Evolutionary conservation across 2,329 filamentous ascomycete genomes (phyloP).

Genomic region (Botryotinia convoluta): DNA sequence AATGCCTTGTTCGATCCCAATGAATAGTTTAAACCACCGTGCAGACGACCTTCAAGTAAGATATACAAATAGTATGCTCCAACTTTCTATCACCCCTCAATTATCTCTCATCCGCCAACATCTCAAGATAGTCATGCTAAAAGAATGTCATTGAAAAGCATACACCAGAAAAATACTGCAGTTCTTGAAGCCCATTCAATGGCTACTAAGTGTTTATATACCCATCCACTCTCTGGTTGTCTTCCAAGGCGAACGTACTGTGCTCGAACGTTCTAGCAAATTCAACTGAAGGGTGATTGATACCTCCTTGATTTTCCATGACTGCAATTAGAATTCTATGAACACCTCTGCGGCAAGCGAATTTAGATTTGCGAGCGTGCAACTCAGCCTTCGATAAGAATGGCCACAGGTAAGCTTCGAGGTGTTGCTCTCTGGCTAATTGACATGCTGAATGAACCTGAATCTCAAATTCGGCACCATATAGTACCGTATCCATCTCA

Average conservation of each 20-base stretch:
- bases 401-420: neutral
- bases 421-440: no score
- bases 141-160: neutral
- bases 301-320: neutral
- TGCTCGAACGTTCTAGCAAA: rapidly evolving
- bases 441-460: neutral
- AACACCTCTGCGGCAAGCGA: neutral
- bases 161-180: neutral
- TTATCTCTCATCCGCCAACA: no score
- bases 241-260: rapidly evolving
- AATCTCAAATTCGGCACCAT: rapidly evolving
- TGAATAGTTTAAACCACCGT: neutral
- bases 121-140: neutral
- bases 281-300: neutral
- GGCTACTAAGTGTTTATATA: no score
- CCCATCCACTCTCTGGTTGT: neutral
- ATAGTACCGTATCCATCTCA: rapidly evolving
- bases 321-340: neutral
- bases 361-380: neutral
- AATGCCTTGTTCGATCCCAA: neutral
- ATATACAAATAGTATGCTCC: neutral
- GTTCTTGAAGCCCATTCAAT: neutral
- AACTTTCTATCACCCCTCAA: neutral
- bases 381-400: neutral
- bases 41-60: neutral